These are phyloP conservation scores for Krasilnikovozyma curviuscula DNA, from an alignment of 768 basidiomycete genomes.

Conservation along the genomic window DNA sequence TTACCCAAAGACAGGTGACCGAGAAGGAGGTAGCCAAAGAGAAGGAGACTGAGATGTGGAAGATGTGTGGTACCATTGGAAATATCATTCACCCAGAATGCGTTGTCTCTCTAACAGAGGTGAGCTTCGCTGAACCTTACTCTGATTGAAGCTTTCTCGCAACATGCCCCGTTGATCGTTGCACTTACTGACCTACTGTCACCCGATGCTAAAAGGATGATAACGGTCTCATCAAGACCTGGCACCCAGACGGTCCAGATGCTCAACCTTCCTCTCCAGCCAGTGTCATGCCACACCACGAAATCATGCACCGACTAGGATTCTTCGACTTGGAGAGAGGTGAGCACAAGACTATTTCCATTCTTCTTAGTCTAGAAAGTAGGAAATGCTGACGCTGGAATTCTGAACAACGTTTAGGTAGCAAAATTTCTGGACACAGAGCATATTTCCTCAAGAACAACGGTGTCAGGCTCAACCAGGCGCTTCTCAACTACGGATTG, in stretches of 20 bases:
- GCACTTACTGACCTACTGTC: not conserved
- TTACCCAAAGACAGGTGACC: conserved; percentile 60
- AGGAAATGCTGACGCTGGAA: not conserved
- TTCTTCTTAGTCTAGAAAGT: not conserved
- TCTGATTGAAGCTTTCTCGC: not conserved
- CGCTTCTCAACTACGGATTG: conserved; percentile 79
- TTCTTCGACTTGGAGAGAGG: conserved; percentile 95
- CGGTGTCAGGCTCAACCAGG: conserved; percentile 92
- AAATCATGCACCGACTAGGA: conserved; percentile 78
- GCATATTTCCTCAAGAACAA: conserved; percentile 92
- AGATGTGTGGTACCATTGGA: conserved; percentile 43
- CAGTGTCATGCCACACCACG: conserved; percentile 88
- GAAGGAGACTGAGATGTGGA: conserved; percentile 54
- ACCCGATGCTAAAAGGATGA: conserved; percentile 49
- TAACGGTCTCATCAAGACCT: conserved; percentile 59
- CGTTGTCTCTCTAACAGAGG: conserved; percentile 75
- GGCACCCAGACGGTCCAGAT: conserved; percentile 62
- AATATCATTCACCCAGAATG: conserved; percentile 79
- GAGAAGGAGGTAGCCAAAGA: conserved; percentile 60
- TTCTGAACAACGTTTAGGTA: conserved; percentile 32
- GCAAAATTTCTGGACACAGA: conserved; percentile 85
- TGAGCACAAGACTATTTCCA: conserved; percentile 21
- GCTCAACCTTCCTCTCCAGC: conserved; percentile 31
- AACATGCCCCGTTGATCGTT: not conserved
- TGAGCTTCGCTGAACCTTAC: conserved; percentile 25